Conservation (phyloP, 306 rosid species). For the Astragalus glycyphyllos region DNA sequence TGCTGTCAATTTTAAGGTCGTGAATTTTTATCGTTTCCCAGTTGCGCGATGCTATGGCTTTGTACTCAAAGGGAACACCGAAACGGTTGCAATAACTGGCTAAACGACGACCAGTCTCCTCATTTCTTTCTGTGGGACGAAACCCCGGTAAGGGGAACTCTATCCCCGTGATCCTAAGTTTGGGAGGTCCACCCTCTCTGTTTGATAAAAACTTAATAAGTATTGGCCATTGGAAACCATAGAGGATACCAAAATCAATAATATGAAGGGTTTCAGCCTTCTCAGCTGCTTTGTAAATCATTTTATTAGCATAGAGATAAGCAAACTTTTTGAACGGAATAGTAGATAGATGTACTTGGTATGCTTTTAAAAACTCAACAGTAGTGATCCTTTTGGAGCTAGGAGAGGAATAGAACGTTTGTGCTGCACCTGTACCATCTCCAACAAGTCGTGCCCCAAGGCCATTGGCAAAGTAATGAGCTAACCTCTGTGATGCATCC, state of each 20-base stretch:
- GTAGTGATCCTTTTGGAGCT: conserved; percentile 51
- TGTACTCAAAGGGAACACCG: conserved; percentile 66
- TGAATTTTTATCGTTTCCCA: conserved; percentile 69
- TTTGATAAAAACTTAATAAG: conserved; percentile 64
- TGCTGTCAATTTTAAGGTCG: conserved; percentile 57
- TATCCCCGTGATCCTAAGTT: conserved; percentile 78
- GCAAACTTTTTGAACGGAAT: conserved; percentile 64
- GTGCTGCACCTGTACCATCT: conserved; percentile 52
- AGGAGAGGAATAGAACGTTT: conserved; percentile 42
- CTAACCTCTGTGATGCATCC: conserved; percentile 68
- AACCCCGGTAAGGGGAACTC: conserved; percentile 77
- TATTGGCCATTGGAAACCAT: conserved; percentile 89
- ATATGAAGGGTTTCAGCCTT: conserved; percentile 63
- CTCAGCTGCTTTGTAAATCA: conserved; percentile 56
- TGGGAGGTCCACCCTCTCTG: conserved; percentile 78
- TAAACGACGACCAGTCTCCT: conserved; percentile 76
- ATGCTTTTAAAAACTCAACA: conserved; percentile 63
- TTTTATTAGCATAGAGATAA: conserved; percentile 53
- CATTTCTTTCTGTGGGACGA: conserved; percentile 61
- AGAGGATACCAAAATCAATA: conserved; percentile 80
- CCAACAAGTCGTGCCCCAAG: conserved; percentile 81
- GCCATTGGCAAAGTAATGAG: conserved; percentile 69
- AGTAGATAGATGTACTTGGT: conserved; percentile 42
- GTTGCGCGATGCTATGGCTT: conserved; percentile 57
- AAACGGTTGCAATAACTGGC: conserved; percentile 73